A percentile compares a stretch with the other conserved stretches of the same genome.
Evolutionary conservation across 495 filamentous ascomycete species (phyloP).

Genomic region (Extremus antarcticus): DNA sequence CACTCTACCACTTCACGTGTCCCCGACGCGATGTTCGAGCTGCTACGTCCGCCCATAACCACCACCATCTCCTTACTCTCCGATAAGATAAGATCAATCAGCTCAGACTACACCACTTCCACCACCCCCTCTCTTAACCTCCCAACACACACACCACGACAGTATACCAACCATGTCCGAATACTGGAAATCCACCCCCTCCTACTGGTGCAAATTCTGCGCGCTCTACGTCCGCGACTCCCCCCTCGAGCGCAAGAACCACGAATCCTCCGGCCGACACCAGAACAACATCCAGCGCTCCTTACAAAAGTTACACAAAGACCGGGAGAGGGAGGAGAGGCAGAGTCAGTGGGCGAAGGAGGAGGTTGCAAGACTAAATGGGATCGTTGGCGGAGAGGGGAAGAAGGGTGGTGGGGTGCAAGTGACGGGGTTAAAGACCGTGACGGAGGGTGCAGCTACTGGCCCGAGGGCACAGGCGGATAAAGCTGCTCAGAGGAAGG

Average conservation of each 20-base stretch:
- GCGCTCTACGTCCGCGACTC: slow-evolving; percentile 84
- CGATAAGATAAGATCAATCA: neutral
- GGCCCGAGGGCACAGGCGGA: neutral
- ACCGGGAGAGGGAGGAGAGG: slow-evolving; percentile 62
- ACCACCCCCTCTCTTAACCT: neutral
- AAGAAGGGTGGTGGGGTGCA: neutral
- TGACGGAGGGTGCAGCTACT: slow-evolving; percentile 4
- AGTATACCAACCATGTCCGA: slow-evolving; percentile 84
- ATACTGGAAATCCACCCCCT: slow-evolving; percentile 98
- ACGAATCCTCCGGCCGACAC: slow-evolving; percentile 82
- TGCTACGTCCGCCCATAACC: neutral
- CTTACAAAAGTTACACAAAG: slow-evolving; percentile 73
- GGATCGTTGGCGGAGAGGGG: slow-evolving; percentile 45
- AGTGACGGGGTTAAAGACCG: neutral
- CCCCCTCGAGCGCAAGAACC: slow-evolving; percentile 74
- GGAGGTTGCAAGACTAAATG: slow-evolving; percentile 79
- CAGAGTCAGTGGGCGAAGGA: slow-evolving; percentile 72
- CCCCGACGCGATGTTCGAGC: neutral
- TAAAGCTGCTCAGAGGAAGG: slow-evolving; percentile 62
- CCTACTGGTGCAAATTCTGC: slow-evolving; percentile 98
- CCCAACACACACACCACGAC: neutral
- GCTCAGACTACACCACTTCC: neutral
- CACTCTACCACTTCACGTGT: neutral
- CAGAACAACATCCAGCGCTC: slow-evolving; percentile 83
- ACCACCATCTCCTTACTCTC: neutral